These are phyloP conservation scores for Cutaneotrichosporon spelunceum DNA, from an alignment of 1,284 basidiomycete genomes.

Conservation along the genomic window DNA sequence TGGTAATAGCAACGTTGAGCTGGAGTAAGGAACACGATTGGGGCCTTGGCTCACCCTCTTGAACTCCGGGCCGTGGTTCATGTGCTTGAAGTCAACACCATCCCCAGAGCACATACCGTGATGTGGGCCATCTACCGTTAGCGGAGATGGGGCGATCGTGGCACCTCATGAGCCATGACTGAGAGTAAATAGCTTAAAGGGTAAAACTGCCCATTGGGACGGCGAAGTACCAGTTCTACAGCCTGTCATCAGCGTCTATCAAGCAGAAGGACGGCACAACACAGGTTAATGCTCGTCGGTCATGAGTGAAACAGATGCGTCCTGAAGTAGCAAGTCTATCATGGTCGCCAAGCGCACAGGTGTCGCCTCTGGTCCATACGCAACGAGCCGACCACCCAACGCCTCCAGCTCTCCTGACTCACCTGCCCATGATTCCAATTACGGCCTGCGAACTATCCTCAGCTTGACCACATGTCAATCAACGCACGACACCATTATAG, in stretches of 20 bases:
- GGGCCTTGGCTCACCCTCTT: slow-evolving; percentile 39
- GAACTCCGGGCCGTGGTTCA: slow-evolving; percentile 51
- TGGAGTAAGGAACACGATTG: slow-evolving; percentile 16
- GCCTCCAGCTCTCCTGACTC: too few species aligned
- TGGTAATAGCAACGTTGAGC: slow-evolving; percentile 47
- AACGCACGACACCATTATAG: slow-evolving; percentile 46
- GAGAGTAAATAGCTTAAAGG: slow-evolving; percentile 45
- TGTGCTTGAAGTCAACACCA: slow-evolving; percentile 35
- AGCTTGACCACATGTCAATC: neutral
- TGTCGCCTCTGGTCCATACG: neutral
- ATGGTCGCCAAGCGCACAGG: too few species aligned
- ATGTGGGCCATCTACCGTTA: slow-evolving; percentile 49
- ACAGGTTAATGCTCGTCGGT: too few species aligned
- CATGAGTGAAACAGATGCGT: too few species aligned
- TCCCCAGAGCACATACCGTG: slow-evolving; percentile 24
- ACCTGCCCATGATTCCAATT: slow-evolving; percentile 54
- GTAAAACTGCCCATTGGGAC: slow-evolving; percentile 45
- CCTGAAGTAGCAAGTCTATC: neutral
- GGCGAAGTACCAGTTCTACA: slow-evolving; percentile 52
- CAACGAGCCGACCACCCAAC: too few species aligned
- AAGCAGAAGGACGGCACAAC: neutral
- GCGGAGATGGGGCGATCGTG: slow-evolving; percentile 2
- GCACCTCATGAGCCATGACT: slow-evolving; percentile 51
- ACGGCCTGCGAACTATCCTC: slow-evolving; percentile 44
- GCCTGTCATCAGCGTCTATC: slow-evolving; percentile 11